Base-by-base conservation (phyloP, 2,329 filamentous ascomycete species). In the Cercospora beticola region DNA sequence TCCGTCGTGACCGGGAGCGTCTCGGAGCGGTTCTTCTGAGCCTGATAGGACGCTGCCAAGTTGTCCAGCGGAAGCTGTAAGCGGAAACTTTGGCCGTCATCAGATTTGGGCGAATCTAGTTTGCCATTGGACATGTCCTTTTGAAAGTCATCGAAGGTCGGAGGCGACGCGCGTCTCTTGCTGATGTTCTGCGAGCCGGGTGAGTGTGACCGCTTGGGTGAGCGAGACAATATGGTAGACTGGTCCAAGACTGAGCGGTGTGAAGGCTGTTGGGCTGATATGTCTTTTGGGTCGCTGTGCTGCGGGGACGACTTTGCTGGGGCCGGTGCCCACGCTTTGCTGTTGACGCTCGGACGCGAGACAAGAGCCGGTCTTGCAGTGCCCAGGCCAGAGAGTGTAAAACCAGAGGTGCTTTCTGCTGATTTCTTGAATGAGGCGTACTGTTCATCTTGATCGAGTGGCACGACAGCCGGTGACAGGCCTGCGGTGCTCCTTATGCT, bases 381-480 rank as follows among this genome's bases (percentile, higher is more conserved):
- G 66, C 71, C 73, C 61, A 84, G 77, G 21, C 75, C 79, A 30
- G 80, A 81, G 52, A 82, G n/a, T n/a, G n/a, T n/a, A n/a, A n/a
- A n/a, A n/a, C n/a, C n/a, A n/a, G n/a, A n/a, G n/a, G n/a, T n/a
- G n/a, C n/a, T n/a, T n/a, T n/a, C n/a, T n/a, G n/a, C n/a, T n/a
- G n/a, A n/a, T n/a, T n/a, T n/a, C n/a, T n/a, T 86, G 77, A 96
- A 94, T 2, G 90, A 90, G 77, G 94, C 92, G 71, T 91, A 94
- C n/a, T 93, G 90, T 6, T 91, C 87, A 74, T 94, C 93, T 36
- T 90, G 88, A 74, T 94, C 91, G 62, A 92, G 82, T 0, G 92
- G 86, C 6, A 93, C 82, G 71, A 89, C 86, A 70, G 88, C 88
- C 2, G 92, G 91, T 8, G 91, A 86, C 2, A 87, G 86, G 16